Conservation (phyloP, 306 rosid species). For the Alnus glutinosa region DNA sequence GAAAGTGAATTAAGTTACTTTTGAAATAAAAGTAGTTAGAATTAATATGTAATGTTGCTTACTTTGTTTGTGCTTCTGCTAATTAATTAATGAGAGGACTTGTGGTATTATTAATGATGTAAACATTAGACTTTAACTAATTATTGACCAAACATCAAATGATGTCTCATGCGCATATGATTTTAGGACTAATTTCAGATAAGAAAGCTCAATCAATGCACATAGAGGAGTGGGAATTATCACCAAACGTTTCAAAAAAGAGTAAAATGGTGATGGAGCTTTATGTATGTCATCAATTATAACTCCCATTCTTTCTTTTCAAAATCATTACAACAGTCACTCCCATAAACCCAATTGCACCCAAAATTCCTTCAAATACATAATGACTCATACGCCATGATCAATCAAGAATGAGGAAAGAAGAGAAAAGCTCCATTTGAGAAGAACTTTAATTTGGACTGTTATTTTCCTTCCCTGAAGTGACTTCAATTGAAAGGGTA, state of each 20-base stretch:
- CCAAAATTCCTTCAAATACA: slow-evolving; percentile 25
- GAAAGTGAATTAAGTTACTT: no score
- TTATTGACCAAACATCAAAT: background rate
- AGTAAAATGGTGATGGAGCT: slow-evolving; percentile 28
- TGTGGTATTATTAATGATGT: no score
- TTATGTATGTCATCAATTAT: slow-evolving; percentile 40
- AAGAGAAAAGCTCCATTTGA: slow-evolving; percentile 22
- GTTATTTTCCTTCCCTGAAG: slow-evolving; percentile 46
- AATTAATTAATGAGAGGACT: no score
- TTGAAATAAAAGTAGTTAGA: no score
- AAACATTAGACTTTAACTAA: no score
- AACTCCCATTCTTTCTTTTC: slow-evolving; percentile 49
- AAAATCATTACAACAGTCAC: slow-evolving; percentile 79
- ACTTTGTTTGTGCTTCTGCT: no score
- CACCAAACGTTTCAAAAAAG: slow-evolving; percentile 18
- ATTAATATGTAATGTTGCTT: no score
- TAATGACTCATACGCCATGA: slow-evolving; percentile 48
- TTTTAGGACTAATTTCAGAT: background rate
- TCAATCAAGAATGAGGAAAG: slow-evolving; percentile 47
- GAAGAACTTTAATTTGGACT: slow-evolving; percentile 34
- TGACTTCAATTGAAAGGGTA: slow-evolving; percentile 58
- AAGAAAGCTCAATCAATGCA: background rate
- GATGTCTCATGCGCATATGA: slow-evolving; percentile 9
- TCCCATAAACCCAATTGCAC: slow-evolving; percentile 68
- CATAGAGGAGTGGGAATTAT: slow-evolving; percentile 24